Percentiles rank a stretch among this genome's conserved stretches.
Evolutionary conservation across 108 stramenopile species (phyloP).

Genomic region (Aurantiochytrium sp.): DNA sequence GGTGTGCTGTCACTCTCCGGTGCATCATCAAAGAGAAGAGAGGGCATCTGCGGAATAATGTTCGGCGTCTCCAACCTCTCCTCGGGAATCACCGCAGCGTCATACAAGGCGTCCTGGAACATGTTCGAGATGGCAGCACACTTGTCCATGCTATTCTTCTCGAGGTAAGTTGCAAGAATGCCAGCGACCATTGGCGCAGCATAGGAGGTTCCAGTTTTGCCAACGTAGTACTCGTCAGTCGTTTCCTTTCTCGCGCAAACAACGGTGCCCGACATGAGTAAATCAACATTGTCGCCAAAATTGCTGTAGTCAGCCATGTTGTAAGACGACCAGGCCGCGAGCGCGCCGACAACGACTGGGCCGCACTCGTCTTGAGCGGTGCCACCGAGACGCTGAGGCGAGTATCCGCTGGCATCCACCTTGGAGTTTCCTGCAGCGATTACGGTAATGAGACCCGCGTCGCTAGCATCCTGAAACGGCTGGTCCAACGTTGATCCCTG

Average conservation of each 20-base stretch:
- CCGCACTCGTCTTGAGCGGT: not conserved
- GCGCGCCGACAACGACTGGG: not conserved
- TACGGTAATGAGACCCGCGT: not conserved
- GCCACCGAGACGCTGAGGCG: conserved; percentile 7
- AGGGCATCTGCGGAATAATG: not conserved
- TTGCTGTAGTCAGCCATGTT: not conserved
- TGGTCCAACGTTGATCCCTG: not conserved
- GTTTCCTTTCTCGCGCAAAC: not conserved
- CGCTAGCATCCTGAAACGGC: not conserved
- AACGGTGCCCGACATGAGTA: not conserved
- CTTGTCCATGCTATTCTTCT: not conserved
- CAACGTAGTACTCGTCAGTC: not conserved
- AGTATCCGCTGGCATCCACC: not conserved
- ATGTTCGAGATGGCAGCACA: not conserved
- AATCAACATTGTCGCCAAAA: not conserved
- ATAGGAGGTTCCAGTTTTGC: not conserved
- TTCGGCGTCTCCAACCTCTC: not conserved
- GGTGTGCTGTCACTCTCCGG: not conserved
- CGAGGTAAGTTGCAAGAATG: not conserved
- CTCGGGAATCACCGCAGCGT: not conserved
- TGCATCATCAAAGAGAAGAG: not conserved
- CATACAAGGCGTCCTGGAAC: not conserved
- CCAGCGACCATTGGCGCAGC: not conserved
- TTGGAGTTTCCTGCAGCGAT: conserved; percentile 27
- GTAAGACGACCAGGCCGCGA: not conserved